Evolutionary conservation across 2,329 filamentous ascomycete genomes (phyloP), one percentile per base, ranked within the genome.

Genomic region (Grosmannia huntii): DNA sequence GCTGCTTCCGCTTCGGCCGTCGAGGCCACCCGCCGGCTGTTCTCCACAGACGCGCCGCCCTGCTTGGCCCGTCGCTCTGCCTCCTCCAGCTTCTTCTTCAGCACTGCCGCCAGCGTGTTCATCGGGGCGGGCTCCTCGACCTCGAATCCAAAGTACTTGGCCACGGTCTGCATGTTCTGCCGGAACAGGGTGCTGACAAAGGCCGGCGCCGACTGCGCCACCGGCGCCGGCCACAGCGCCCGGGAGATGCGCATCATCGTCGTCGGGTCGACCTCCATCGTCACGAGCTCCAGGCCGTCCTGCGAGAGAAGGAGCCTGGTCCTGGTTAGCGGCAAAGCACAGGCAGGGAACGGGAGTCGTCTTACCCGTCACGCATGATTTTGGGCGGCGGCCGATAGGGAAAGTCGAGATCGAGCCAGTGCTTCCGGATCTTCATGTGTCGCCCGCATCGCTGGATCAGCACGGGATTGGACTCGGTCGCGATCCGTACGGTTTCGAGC

Each of bases 341-440:
- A 6, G n/a, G 28, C 23, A 36, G 41, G 16, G 16, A 7, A n/a
- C 41, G 7, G 16, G 4, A 44, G 41, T 44, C 21, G 16, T 10
- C 33, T 6, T 76, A 86, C 84, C 83, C 84, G 54, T 76, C 77
- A 59, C 81, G 76, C 60, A 77, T 73, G 59, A 81, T 84, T 57
- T 75, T 76, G 5, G 84, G 82, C 1, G 84, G 83, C 49, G 83
- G 80, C 41, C 71, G 71, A 50, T 70, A 69, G 0, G 84, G 84
- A 62, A 80, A 86, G 55, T 82, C 75, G 28, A 85, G 72, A 48
- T 85, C 77, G 31, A 87, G 72, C 83, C 82, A 86, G 55, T 71
- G 74, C 58, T 76, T 76, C 38, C 72, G 73, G 33, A 84, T 61
- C 44, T 71, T 72, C 54, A 81, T 73, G 0, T 74, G 69, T 28